Conservation (phyloP, 73 alveolate species). For the Tetrahymena elliotti region DNA sequence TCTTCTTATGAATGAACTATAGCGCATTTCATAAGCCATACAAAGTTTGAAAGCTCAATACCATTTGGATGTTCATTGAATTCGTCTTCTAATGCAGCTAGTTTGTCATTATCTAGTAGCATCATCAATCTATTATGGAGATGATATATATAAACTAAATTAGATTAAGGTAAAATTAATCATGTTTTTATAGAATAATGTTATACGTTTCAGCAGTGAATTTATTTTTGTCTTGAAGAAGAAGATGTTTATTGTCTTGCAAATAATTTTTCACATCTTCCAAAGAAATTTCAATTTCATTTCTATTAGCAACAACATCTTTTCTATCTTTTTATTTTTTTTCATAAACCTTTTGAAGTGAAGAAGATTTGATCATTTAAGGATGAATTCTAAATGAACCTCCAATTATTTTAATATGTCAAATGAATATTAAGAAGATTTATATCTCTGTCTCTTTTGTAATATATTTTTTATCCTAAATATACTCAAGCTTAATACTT, state of each 20-base stretch:
- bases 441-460: too few species aligned
- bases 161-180: background rate
- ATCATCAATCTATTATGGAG: conserved; percentile 76
- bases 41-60: conserved; percentile 63
- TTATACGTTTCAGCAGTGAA: background rate
- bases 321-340: background rate
- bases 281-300: background rate
- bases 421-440: too few species aligned
- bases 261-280: background rate
- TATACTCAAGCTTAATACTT: background rate
- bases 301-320: background rate
- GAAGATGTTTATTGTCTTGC: background rate
- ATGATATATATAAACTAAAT: background rate
- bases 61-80: conserved; percentile 87
- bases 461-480: background rate
- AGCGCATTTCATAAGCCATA: conserved; percentile 76
- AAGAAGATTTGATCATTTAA: background rate
- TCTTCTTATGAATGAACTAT: conserved; percentile 62
- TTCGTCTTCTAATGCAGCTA: conserved; percentile 86
- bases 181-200: background rate
- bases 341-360: background rate
- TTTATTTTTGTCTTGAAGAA: background rate
- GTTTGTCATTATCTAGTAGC: conserved; percentile 88
- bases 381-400: background rate
- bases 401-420: background rate